These are phyloP conservation scores for Paraphoma sp. DNA, from an alignment of 2,329 filamentous ascomycete species.

Conservation along the genomic window DNA sequence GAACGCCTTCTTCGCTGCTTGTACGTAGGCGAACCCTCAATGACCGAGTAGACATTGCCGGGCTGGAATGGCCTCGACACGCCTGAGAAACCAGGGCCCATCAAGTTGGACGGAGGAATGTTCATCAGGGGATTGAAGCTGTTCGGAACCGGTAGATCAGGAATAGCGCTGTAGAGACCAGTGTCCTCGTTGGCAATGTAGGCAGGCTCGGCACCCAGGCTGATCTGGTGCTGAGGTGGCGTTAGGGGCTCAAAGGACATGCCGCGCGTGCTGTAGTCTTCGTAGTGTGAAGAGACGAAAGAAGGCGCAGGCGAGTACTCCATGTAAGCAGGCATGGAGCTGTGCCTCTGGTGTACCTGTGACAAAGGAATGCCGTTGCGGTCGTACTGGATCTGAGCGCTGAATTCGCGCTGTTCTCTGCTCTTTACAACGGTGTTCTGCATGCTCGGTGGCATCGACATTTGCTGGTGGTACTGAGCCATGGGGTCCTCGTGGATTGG, in stretches of 20 bases:
- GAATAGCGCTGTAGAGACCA: constrained; percentile 92
- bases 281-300: constrained; percentile 97
- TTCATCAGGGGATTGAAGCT: constrained; percentile 89
- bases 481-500: constrained; percentile 69
- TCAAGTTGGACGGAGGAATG: constrained; percentile 83
- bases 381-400: constrained; percentile 79
- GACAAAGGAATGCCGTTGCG: constrained; percentile 86
- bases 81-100: constrained; percentile 78
- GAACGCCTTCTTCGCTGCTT: constrained; percentile 95
- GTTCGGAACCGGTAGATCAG: constrained; percentile 79
- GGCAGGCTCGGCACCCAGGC: constrained; percentile 83
- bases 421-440: constrained; percentile 78
- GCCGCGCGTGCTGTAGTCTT: constrained; percentile 96
- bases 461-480: constrained; percentile 75
- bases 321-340: constrained; percentile 98
- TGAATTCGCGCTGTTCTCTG: constrained; percentile 85
- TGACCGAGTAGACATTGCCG: constrained; percentile 90
- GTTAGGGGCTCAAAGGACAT: constrained; percentile 97
- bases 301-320: constrained; percentile 98
- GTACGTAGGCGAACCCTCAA: constrained; percentile 97
- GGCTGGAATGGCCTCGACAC: constrained; percentile 70
- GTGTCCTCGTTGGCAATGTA: constrained; percentile 99
- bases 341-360: constrained; percentile 87
- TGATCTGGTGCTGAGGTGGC: constrained; percentile 86
- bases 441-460: constrained; percentile 74